Conservation (phyloP, 78 protist genomes). For the Trichosphaerium sp. region DNA sequence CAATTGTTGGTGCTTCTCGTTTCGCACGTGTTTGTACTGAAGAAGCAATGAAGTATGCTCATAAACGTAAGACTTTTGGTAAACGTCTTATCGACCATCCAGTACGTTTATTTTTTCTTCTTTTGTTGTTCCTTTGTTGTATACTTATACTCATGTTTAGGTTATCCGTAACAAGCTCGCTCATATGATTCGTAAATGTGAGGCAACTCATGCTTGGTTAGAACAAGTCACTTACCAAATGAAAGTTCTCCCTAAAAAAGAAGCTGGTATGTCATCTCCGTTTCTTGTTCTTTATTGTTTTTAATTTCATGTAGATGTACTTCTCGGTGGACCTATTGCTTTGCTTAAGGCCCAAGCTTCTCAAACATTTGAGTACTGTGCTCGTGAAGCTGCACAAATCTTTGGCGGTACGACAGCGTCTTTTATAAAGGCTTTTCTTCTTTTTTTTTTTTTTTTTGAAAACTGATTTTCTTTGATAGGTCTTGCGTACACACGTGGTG, state of each 20-base stretch:
- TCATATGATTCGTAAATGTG: constrained; percentile 20
- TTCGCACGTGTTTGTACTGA: not conserved
- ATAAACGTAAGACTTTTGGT: not conserved
- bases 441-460: no score
- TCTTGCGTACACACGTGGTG: constrained; percentile 19
- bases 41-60: not conserved
- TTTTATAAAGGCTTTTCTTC: no score
- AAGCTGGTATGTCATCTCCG: no score
- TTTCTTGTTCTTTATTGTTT: no score
- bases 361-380: constrained; percentile 36
- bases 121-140: not conserved
- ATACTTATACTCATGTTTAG: not conserved
- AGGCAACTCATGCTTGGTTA: constrained; percentile 30
- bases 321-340: constrained; percentile 26
- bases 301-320: not conserved
- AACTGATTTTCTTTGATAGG: no score
- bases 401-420: constrained; percentile 57
- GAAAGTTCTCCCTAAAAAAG: not conserved
- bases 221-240: constrained; percentile 26
- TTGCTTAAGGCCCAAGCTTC: constrained; percentile 33
- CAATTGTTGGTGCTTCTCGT: not conserved
- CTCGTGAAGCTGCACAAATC: constrained; percentile 36
- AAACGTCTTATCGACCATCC: not conserved
- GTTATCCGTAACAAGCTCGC: not conserved
- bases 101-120: not conserved